Evolutionary conservation across 805 yeast species (phyloP), one percentile per base, ranked within the genome.

Genomic region (Candida manassasensis): DNA sequence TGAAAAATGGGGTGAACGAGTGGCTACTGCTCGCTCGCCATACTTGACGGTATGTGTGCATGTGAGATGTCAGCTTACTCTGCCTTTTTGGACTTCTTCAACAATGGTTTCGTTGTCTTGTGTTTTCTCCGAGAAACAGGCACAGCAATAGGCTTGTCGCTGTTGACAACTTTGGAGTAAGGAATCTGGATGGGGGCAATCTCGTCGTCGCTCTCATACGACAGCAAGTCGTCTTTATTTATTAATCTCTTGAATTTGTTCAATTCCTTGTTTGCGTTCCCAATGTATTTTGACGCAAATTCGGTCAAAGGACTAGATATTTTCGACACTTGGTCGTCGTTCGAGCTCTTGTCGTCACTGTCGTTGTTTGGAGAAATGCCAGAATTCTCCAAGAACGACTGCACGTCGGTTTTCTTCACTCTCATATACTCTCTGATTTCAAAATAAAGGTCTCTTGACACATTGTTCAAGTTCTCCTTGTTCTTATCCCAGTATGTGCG

Each of bases 401-500:
- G 47, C 7, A 53, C 50, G 34, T 55, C 67, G 19, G 47, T 51
- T 48, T 60, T 69, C 40, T 69, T 69, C 21, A 71, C 69, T 42
- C 80, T 61, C 49, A 85, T 55, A 43, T 79, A 79, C 54, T 85
- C 90, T 43, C 93, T 69, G 18, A 89, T 82, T 56, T 89, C 95
- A 43, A 84, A 79, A 57, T 88, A 88, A 34, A 88, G 63, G 57
- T 88, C 96, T 50, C 76, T 77, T 2, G 95, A 83, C 4, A 83
- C 84, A 44, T 75, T 78, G 57, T 82, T 81, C 45, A 79, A 59
- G 51, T 73, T 77, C 39, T 68, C 72, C 49, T 79, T 84, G 49
- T 86, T 81, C 54, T 77, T 81, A 55, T 79, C 79, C 82, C 93
- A 84, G 49, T 86, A 85, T 16, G 84, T 75, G 47, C 96, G 72